phyloP scores from a whole-genome alignment of 495 filamentous ascomycete species.

The Pseudomonodictys pantanalensis region DNA sequence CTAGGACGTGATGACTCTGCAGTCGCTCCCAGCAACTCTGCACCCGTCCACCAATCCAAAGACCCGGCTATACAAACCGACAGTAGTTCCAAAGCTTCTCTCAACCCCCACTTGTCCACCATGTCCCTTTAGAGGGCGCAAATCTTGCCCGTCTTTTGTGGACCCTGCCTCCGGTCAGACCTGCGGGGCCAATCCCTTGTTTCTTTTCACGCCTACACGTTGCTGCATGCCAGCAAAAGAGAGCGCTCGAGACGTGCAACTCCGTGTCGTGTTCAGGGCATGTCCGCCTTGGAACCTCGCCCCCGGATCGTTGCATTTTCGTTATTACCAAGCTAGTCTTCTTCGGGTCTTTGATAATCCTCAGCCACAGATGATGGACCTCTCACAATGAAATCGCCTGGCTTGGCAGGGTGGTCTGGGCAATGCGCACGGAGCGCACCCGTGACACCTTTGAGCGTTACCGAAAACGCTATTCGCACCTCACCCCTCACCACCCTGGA shows the following conservation, averaged over 20 bases:
- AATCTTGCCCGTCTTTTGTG: too few relatives aligned
- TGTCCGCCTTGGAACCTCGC: background rate
- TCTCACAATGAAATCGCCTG: background rate
- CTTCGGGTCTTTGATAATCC: constrained; percentile 16
- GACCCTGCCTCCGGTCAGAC: too few relatives aligned
- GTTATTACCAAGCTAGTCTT: background rate
- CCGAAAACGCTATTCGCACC: constrained; percentile 11
- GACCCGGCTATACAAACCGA: too few relatives aligned
- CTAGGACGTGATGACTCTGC: too few relatives aligned
- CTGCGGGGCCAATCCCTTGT: too few relatives aligned
- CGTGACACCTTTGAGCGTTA: background rate
- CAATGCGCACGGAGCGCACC: background rate
- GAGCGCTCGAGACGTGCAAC: too few relatives aligned
- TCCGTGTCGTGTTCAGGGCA: background rate
- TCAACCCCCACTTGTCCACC: constrained; percentile 3
- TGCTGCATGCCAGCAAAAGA: too few relatives aligned
- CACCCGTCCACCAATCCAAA: too few relatives aligned
- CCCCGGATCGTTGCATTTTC: background rate
- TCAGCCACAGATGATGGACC: constrained; percentile 5
- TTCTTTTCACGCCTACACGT: too few relatives aligned
- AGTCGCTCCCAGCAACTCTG: too few relatives aligned
- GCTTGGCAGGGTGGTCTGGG: background rate
- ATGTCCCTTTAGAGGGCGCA: background rate
- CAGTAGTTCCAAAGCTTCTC: too few relatives aligned
- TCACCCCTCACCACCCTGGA: background rate